Conservation (phyloP, 345 rosid genomes). For the Linum trigynum region DNA sequence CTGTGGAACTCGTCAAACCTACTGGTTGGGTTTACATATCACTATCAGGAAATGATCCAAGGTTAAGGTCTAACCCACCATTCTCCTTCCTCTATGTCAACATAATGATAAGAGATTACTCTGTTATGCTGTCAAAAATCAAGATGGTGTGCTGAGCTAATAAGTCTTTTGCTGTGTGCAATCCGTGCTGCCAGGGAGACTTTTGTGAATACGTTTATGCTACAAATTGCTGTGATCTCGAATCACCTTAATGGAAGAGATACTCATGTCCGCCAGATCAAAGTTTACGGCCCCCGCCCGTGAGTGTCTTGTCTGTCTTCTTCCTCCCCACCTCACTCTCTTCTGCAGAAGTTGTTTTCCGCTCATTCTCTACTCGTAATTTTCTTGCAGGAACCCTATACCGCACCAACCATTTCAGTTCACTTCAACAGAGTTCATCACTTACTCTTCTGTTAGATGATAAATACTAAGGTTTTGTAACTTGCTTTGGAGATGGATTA, state of each 20-base stretch:
- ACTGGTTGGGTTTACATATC: constrained; percentile 76
- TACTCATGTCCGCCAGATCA: constrained; percentile 86
- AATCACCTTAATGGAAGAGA: constrained; percentile 87
- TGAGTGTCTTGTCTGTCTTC: constrained; percentile 18
- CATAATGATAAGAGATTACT: not conserved
- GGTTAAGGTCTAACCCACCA: constrained; percentile 24
- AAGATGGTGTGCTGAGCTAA: not conserved
- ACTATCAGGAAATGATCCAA: constrained; percentile 75
- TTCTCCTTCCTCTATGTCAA: not conserved
- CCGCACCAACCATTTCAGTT: constrained; percentile 83
- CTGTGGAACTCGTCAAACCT: constrained; percentile 75
- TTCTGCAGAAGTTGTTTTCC: not conserved
- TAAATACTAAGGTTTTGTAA: not conserved
- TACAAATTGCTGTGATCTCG: constrained; percentile 73
- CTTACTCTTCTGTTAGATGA: constrained; percentile 66
- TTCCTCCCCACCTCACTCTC: not conserved
- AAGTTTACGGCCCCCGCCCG: constrained; percentile 79
- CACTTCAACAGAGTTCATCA: constrained; percentile 67
- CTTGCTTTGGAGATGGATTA: not conserved
- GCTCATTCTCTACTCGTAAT: not conserved
- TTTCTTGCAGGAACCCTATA: constrained; percentile 56
- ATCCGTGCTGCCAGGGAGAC: constrained; percentile 52
- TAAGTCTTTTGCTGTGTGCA: not conserved
- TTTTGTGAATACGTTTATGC: constrained; percentile 79
- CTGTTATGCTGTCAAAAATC: not conserved